phyloP scores from a whole-genome alignment of 2,329 filamentous ascomycete genomes.

The Pseudodiploospora longispora region DNA sequence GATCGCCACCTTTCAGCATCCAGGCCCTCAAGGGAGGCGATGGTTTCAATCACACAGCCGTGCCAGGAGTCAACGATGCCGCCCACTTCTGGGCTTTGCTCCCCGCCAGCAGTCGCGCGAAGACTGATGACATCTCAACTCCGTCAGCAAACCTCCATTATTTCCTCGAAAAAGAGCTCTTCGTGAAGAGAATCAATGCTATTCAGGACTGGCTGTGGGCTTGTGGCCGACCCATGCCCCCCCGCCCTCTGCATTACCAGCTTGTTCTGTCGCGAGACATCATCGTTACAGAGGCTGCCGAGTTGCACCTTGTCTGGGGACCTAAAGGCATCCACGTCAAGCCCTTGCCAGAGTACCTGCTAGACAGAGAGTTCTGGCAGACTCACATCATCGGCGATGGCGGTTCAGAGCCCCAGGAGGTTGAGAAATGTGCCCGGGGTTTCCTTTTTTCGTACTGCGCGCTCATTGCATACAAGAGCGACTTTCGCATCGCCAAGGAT shows the following conservation, averaged over 20 bases:
- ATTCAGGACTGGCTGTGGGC: slow-evolving; percentile 23
- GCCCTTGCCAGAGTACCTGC: slow-evolving; percentile 31
- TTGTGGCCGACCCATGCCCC: slow-evolving; percentile 26
- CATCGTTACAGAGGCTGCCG: slow-evolving; percentile 27
- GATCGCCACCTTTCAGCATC: too few relatives aligned
- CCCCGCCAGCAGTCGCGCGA: slow-evolving; percentile 22
- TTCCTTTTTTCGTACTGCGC: slow-evolving; percentile 31
- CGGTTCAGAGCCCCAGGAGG: slow-evolving; percentile 1
- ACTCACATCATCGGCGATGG: slow-evolving; percentile 14
- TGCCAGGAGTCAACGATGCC: background rate
- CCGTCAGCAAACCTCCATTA: slow-evolving; percentile 9
- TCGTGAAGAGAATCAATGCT: slow-evolving; percentile 21
- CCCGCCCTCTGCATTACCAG: slow-evolving; percentile 30
- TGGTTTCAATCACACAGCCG: too few relatives aligned
- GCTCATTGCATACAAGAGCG: slow-evolving; percentile 29
- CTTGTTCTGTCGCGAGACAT: slow-evolving; percentile 24
- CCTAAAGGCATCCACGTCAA: slow-evolving; percentile 30
- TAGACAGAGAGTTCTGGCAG: slow-evolving; percentile 28
- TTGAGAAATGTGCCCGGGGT: slow-evolving; percentile 20
- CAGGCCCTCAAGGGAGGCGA: too few relatives aligned
- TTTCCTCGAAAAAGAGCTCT: slow-evolving; percentile 22
- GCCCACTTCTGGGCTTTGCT: slow-evolving; percentile 13
- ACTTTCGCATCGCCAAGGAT: slow-evolving; percentile 27
- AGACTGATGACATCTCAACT: slow-evolving; percentile 19
- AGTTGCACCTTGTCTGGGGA: slow-evolving; percentile 33